Percentiles rank a stretch among this genome's conserved stretches.
These are phyloP conservation scores for Zelopaecilomyces penicillatus DNA, from an alignment of 2,329 filamentous ascomycete genomes.

Conservation along the genomic window DNA sequence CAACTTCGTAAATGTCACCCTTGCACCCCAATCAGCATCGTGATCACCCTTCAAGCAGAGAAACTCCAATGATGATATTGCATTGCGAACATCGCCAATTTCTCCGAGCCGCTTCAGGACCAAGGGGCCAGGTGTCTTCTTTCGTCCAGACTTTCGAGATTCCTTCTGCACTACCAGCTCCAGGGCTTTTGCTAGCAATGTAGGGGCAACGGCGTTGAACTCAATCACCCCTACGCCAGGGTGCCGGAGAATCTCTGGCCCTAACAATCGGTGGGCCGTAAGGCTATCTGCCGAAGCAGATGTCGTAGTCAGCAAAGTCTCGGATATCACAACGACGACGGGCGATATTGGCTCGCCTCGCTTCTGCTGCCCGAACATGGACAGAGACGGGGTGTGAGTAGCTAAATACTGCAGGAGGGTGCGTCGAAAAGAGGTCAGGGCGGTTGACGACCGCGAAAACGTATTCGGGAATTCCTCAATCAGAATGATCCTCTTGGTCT, in stretches of 20 bases:
- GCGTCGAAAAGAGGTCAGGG: constrained; percentile 63
- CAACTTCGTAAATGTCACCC: constrained; percentile 59
- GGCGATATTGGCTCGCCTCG: constrained; percentile 50
- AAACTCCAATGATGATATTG: constrained; percentile 87
- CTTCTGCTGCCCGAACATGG: constrained; percentile 35
- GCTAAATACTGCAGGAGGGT: constrained; percentile 69
- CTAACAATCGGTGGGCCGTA: constrained; percentile 82
- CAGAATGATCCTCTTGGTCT: constrained; percentile 51
- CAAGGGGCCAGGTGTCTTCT: constrained; percentile 65
- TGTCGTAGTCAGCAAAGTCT: constrained; percentile 78
- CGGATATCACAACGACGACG: constrained; percentile 83
- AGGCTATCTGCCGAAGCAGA: constrained; percentile 84
- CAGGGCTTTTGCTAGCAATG: constrained; percentile 75
- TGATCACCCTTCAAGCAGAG: constrained; percentile 75
- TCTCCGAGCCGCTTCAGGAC: constrained; percentile 76
- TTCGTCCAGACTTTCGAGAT: constrained; percentile 66
- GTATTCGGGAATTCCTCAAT: constrained; percentile 79
- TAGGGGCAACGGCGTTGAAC: constrained; percentile 87
- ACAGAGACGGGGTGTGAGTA: constrained; percentile 50
- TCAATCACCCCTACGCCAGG: constrained; percentile 73
- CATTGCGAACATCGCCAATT: constrained; percentile 84
- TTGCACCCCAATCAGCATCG: constrained; percentile 67
- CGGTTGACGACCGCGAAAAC: constrained; percentile 55
- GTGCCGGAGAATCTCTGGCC: constrained; percentile 76
- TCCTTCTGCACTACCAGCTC: constrained; percentile 79